Conservation (phyloP, 169 alveolate species). For the Eimeria sp. region DNA sequence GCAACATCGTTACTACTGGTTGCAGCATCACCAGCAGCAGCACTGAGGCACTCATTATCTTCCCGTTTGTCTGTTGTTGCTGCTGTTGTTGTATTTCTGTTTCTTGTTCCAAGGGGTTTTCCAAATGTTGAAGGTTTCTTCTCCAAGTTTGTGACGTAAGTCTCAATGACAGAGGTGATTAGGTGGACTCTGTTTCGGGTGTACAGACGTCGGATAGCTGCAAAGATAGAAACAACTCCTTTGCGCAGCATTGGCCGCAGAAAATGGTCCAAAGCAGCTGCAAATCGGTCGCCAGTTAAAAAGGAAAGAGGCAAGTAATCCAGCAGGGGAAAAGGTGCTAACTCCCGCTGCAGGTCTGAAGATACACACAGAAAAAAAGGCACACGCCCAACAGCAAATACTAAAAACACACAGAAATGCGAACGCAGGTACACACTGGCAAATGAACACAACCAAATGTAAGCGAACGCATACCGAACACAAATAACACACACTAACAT, state of each 20-base stretch:
- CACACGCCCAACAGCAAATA: background rate
- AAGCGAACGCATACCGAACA: background rate
- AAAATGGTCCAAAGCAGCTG: constrained; percentile 35
- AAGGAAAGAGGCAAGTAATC: constrained; percentile 33
- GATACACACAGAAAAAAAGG: background rate
- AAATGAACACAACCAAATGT: background rate
- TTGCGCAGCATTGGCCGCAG: constrained; percentile 75
- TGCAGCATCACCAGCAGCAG: background rate
- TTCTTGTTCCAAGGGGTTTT: background rate
- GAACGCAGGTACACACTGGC: background rate
- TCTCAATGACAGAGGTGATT: constrained; percentile 29
- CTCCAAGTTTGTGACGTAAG: constrained; percentile 52
- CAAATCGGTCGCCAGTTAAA: constrained; percentile 57
- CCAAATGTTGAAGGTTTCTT: constrained; percentile 49
- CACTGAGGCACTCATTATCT: background rate
- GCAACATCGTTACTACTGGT: no score
- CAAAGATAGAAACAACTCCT: constrained; percentile 67
- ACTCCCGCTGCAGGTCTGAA: background rate
- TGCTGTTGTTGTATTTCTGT: constrained; percentile 14
- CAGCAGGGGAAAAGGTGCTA: constrained; percentile 47
- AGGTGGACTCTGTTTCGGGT: constrained; percentile 46
- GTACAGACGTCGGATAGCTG: constrained; percentile 60
- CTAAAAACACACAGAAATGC: background rate
- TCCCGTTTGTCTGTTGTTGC: background rate
- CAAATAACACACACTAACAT: background rate